phyloP scores from a whole-genome alignment of 805 yeast genomes.

The Pichia phayaonensis region DNA sequence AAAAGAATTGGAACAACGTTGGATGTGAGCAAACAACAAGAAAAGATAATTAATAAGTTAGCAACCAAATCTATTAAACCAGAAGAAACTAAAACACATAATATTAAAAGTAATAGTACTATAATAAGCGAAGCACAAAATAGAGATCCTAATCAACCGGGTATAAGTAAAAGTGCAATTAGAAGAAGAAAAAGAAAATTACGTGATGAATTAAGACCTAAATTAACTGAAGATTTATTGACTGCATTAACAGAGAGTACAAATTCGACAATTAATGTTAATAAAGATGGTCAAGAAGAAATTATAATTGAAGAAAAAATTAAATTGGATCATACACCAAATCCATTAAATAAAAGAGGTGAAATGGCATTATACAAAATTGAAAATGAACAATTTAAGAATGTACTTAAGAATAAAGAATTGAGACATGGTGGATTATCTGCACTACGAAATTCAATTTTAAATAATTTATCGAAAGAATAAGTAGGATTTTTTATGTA shows the following conservation, averaged over 20 bases:
- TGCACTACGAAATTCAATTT: constrained; percentile 55
- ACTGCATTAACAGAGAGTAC: constrained; percentile 39
- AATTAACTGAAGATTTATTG: constrained; percentile 53
- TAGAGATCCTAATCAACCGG: constrained; percentile 29
- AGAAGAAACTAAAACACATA: neutral
- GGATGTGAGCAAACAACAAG: constrained; percentile 16
- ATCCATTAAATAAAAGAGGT: constrained; percentile 33
- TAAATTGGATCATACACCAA: constrained; percentile 31
- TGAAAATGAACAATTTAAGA: constrained; percentile 45
- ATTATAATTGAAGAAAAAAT: constrained; percentile 24
- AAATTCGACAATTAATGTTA: constrained; percentile 11
- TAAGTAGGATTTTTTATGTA: constrained; percentile 2
- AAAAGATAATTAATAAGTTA: constrained; percentile 15
- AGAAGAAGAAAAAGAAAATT: constrained; percentile 57
- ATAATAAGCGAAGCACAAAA: neutral
- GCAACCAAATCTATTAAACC: neutral
- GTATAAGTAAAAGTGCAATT: constrained; percentile 57
- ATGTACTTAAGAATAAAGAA: constrained; percentile 44
- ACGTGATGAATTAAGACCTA: constrained; percentile 58
- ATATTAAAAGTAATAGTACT: constrained; percentile 2
- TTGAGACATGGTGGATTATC: constrained; percentile 58
- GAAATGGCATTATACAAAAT: constrained; percentile 41
- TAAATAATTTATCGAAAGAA: constrained; percentile 19
- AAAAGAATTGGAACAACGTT: constrained; percentile 14
- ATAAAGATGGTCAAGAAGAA: constrained; percentile 11